Conservation (phyloP, 371 early-diverging fungal species). For the Mucor plumbeus region DNA sequence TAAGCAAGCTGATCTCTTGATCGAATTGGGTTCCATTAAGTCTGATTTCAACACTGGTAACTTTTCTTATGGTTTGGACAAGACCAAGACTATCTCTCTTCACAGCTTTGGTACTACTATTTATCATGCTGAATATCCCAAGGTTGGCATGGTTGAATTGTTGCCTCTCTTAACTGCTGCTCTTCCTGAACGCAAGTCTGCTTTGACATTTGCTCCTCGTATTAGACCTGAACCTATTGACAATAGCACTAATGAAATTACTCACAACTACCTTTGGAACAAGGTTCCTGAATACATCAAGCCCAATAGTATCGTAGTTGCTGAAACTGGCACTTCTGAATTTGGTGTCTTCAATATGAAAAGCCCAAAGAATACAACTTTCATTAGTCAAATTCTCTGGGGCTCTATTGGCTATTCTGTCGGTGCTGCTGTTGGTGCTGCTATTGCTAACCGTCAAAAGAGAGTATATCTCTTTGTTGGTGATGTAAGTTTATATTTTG, state of each 20-base stretch:
- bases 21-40: slow-evolving; percentile 51
- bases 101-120: slow-evolving; percentile 42
- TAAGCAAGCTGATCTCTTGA: slow-evolving; percentile 42
- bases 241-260: slow-evolving; percentile 20
- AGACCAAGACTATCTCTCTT: slow-evolving; percentile 40
- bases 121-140: slow-evolving; percentile 41
- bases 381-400: slow-evolving; percentile 48
- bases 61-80: slow-evolving; percentile 40
- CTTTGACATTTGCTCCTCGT: slow-evolving; percentile 24
- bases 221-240: slow-evolving; percentile 24
- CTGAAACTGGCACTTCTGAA: slow-evolving; percentile 59
- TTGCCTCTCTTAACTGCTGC: slow-evolving; percentile 37
- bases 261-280: slow-evolving; percentile 53
- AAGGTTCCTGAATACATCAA: slow-evolving; percentile 38
- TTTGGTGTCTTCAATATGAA: slow-evolving; percentile 48
- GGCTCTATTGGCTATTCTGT: slow-evolving; percentile 54
- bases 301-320: slow-evolving; percentile 41
- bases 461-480: slow-evolving; percentile 49
- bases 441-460: slow-evolving; percentile 38
- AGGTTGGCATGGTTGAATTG: slow-evolving; percentile 44
- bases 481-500: not conserved
- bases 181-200: slow-evolving; percentile 27
- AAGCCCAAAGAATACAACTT: slow-evolving; percentile 38
- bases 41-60: slow-evolving; percentile 62
- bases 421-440: slow-evolving; percentile 42